Percentiles rank a stretch among this genome's conserved stretches.
phyloP scores from a whole-genome alignment of 768 basidiomycete species.

The Neoboletus magnificus region DNA sequence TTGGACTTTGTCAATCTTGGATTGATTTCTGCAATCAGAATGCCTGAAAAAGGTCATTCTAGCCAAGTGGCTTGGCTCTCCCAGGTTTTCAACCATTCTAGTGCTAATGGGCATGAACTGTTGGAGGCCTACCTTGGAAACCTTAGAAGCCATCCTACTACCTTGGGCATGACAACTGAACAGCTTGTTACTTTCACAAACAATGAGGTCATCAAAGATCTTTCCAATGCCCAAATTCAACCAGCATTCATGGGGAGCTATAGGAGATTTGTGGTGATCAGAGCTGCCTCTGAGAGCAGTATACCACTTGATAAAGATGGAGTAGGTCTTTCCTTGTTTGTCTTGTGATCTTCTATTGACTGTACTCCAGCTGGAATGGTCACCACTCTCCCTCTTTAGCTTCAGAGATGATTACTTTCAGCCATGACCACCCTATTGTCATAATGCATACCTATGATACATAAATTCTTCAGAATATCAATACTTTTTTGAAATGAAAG shows the following conservation, averaged over 20 bases:
- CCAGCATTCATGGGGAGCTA: constrained; percentile 59
- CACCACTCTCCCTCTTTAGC: constrained; percentile 41
- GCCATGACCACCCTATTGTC: not conserved
- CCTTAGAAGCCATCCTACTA: constrained; percentile 26
- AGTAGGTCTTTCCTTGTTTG: constrained; percentile 35
- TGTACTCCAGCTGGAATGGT: constrained; percentile 55
- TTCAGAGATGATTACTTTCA: constrained; percentile 59
- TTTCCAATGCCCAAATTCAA: constrained; percentile 56
- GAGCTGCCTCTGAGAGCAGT: constrained; percentile 32
- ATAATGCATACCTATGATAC: not conserved
- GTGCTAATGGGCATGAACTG: constrained; percentile 31
- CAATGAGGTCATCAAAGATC: constrained; percentile 44
- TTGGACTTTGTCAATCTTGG: constrained; percentile 47
- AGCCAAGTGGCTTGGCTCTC: constrained; percentile 25
- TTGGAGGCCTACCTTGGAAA: constrained; percentile 40
- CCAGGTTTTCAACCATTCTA: constrained; percentile 14
- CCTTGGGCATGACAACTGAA: constrained; percentile 30
- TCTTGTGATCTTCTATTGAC: not conserved
- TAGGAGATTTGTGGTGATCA: constrained; percentile 65
- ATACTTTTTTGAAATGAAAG: not conserved
- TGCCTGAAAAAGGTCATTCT: constrained; percentile 40
- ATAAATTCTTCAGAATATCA: too few relatives aligned
- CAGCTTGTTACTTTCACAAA: constrained; percentile 41
- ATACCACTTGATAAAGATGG: constrained; percentile 36
- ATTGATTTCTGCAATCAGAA: constrained; percentile 47